Conservation (phyloP, 805 yeast genomes). For the Saccharomycopsis sp. region DNA sequence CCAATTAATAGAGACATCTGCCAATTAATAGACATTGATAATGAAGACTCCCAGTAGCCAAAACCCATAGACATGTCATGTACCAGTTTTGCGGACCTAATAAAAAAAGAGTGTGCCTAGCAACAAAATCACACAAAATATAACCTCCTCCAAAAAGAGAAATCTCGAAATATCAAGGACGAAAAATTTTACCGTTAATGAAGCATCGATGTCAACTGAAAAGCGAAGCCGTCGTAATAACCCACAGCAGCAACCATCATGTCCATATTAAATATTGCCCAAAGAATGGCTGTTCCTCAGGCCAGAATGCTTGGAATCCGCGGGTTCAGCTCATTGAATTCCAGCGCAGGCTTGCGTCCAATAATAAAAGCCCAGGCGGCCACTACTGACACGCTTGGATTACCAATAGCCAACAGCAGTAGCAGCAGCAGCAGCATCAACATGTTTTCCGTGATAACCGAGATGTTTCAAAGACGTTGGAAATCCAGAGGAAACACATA, state of each 20-base stretch:
- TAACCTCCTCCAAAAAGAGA: no score
- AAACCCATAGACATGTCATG: no score
- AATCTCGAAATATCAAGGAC: no score
- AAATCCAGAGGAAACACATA: constrained; percentile 89
- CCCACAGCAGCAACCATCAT: background rate
- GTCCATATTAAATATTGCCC: background rate
- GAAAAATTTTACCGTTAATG: background rate
- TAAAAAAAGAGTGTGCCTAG: no score
- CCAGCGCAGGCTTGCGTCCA: background rate
- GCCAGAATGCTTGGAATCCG: constrained; percentile 22
- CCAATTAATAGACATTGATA: no score
- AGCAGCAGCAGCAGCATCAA: constrained; percentile 14
- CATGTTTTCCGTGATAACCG: constrained; percentile 23
- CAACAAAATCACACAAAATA: no score
- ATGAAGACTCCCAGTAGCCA: no score
- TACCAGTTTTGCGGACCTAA: no score
- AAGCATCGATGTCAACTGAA: no score
- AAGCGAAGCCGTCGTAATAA: no score
- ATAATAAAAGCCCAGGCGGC: constrained; percentile 22
- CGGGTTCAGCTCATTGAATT: constrained; percentile 18
- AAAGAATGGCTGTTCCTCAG: background rate
- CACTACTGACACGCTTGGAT: constrained; percentile 24
- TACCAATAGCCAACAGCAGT: constrained; percentile 16
- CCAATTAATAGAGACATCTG: no score
- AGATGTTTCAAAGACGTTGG: constrained; percentile 57